phyloP scores from a whole-genome alignment of 2,329 filamentous ascomycete species.

The Clarireedia paspali region DNA sequence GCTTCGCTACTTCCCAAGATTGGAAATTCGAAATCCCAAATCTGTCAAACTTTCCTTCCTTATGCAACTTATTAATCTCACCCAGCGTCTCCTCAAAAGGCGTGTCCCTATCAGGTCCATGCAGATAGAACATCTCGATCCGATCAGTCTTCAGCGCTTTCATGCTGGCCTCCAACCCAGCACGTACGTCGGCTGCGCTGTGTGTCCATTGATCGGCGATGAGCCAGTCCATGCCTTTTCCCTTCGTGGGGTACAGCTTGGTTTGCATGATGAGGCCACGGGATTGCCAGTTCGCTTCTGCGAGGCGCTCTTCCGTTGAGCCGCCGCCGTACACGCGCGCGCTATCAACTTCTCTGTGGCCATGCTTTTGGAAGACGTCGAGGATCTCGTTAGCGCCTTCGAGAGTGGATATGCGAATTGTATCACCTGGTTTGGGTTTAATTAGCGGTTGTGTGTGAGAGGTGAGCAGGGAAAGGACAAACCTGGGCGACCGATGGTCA shows the following conservation, averaged over 20 bases:
- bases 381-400: conserved; percentile 34
- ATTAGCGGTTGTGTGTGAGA: neutral
- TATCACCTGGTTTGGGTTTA: neutral
- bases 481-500: conserved; percentile 16
- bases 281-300: conserved; percentile 51
- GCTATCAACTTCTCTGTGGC: conserved; percentile 64
- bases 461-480: neutral
- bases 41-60: conserved; percentile 19
- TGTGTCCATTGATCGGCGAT: conserved; percentile 30
- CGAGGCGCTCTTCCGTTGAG: conserved; percentile 55
- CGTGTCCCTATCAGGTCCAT: conserved; percentile 23
- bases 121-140: conserved; percentile 25
- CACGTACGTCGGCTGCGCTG: conserved; percentile 41
- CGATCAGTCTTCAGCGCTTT: conserved; percentile 45
- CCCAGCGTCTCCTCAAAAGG: conserved; percentile 26
- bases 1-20: conserved; percentile 24
- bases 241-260: conserved; percentile 33
- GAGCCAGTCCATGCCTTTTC: neutral
- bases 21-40: conserved; percentile 59
- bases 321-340: conserved; percentile 58
- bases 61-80: conserved; percentile 29
- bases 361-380: conserved; percentile 56
- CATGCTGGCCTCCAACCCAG: conserved; percentile 42
- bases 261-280: conserved; percentile 56
- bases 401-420: neutral